phyloP scores from a whole-genome alignment of 2,329 filamentous ascomycete genomes.

The Chaetomiaceae sp. region DNA sequence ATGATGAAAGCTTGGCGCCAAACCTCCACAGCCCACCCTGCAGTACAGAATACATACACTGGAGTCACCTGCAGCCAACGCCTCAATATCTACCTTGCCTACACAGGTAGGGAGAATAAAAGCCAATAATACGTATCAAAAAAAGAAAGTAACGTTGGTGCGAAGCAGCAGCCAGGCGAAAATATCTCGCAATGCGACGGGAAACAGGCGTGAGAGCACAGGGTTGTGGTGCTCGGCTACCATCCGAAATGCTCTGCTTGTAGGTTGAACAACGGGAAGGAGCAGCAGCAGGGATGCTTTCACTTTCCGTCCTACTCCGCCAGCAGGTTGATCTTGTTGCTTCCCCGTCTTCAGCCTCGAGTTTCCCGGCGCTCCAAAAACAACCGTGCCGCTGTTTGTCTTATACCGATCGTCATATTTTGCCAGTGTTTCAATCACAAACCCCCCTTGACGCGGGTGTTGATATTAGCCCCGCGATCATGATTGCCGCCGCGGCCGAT shows the following conservation, averaged over 20 bases:
- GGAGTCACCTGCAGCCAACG: background rate
- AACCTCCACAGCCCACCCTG: too few relatives aligned
- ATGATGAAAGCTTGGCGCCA: too few relatives aligned
- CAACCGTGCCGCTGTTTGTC: conserved; percentile 4
- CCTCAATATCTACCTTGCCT: too few relatives aligned
- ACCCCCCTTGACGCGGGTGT: background rate
- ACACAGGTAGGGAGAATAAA: too few relatives aligned
- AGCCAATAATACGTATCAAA: too few relatives aligned
- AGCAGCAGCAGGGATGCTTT: background rate
- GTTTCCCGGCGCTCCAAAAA: background rate
- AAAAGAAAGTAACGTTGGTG: too few relatives aligned
- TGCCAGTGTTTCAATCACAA: conserved; percentile 2
- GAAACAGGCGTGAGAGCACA: background rate
- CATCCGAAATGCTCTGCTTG: too few relatives aligned
- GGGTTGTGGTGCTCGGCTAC: background rate
- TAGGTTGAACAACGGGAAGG: too few relatives aligned
- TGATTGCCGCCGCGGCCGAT: background rate
- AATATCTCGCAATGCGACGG: background rate
- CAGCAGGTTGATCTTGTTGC: background rate
- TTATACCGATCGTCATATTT: conserved; percentile 19
- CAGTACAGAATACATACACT: too few relatives aligned
- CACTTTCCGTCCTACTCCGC: background rate
- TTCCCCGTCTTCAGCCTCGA: background rate
- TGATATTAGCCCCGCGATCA: conserved; percentile 13
- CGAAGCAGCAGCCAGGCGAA: background rate